Base-by-base conservation (phyloP, 306 rosid genomes). In the Sesbania bispinosa region DNA sequence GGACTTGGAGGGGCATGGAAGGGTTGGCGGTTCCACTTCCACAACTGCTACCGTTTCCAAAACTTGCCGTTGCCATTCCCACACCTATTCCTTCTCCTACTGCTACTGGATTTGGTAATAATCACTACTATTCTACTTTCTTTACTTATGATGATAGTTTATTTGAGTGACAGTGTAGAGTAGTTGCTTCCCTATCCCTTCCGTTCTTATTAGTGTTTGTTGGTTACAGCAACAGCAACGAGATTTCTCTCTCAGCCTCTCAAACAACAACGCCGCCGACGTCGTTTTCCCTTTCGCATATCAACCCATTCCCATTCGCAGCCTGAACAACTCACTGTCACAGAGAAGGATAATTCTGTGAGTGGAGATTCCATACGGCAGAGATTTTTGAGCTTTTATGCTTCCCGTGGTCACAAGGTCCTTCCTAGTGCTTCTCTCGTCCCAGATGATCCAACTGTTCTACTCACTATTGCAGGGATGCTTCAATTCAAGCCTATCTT, bases 381-480 rank as follows among this genome's bases (percentile, higher is more conserved):
- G 24, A 75, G 81, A 23, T 94, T 94, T 77, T 90, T 90, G 5
- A 73, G 41, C 5, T 90, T 90, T 74, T 94, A 85, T 80, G 96
- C 97, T 77, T 81, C 90, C 62, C 88, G 97, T 13, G 90, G 86
- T 65, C 97, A 90, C 85, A 84, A 84, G 73, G 71, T 90, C 62
- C 96, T 94, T 82, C 96, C 96, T 23, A 89, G 98, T 78, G 65
- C 97, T 41, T 94, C 98, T 81, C 85, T 94, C 41, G 92, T 94
- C 50, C 96, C 98, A 7, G 96, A 94, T 77, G 96, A 88, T 60
- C 96, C 98, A 45, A 89, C 98, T 0, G 98, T 90, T 78, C 85
- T 89, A 15, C 83, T 94, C 67, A 94, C 97, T n/a, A 90, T 94
- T 57, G 98, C 97, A 27, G 96, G 98, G 39, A 94, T 94, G 98